A percentile compares a stretch with the other conserved stretches of the same genome.
Evolutionary conservation across 1,284 basidiomycete genomes (phyloP).

Genomic region (Ustilago lituana): DNA sequence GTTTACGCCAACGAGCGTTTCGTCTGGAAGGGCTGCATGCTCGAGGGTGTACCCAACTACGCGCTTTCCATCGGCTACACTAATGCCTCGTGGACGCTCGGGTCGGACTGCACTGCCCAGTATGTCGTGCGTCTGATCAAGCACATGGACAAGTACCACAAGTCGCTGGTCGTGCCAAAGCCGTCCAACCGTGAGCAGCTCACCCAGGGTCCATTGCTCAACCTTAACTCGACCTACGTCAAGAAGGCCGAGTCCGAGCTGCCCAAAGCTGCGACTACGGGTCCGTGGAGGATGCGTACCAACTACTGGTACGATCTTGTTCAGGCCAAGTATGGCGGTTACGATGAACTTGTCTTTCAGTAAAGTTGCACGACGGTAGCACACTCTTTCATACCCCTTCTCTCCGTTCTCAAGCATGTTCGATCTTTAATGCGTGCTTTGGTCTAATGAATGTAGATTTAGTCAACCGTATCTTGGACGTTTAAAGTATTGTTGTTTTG

Average conservation of each 20-base stretch:
- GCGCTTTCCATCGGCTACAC: slow-evolving; percentile 62
- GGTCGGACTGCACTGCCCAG: slow-evolving; percentile 60
- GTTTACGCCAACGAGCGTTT: slow-evolving; percentile 43
- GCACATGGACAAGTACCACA: slow-evolving; percentile 53
- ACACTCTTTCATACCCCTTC: background rate
- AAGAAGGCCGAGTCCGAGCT: slow-evolving; percentile 52
- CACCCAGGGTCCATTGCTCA: slow-evolving; percentile 49
- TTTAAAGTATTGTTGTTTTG: too few species aligned
- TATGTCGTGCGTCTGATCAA: slow-evolving; percentile 55
- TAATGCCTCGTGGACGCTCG: slow-evolving; percentile 66
- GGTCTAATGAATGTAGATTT: too few species aligned
- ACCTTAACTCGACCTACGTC: slow-evolving; percentile 64
- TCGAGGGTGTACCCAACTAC: slow-evolving; percentile 64
- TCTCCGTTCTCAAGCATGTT: too few species aligned
- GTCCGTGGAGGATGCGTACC: slow-evolving; percentile 52
- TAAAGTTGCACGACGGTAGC: slow-evolving; percentile 1
- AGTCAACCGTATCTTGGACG: too few species aligned
- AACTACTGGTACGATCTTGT: slow-evolving; percentile 60
- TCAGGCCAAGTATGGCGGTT: slow-evolving; percentile 49
- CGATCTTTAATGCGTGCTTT: too few species aligned
- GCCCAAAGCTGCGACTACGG: slow-evolving; percentile 56
- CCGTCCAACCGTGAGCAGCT: slow-evolving; percentile 22
- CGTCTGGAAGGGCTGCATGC: slow-evolving; percentile 64
- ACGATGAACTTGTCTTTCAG: slow-evolving; percentile 34
- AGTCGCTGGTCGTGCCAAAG: slow-evolving; percentile 29